Conservation (phyloP, 106 monocot genomes). For the Apostasia ramifera region DNA sequence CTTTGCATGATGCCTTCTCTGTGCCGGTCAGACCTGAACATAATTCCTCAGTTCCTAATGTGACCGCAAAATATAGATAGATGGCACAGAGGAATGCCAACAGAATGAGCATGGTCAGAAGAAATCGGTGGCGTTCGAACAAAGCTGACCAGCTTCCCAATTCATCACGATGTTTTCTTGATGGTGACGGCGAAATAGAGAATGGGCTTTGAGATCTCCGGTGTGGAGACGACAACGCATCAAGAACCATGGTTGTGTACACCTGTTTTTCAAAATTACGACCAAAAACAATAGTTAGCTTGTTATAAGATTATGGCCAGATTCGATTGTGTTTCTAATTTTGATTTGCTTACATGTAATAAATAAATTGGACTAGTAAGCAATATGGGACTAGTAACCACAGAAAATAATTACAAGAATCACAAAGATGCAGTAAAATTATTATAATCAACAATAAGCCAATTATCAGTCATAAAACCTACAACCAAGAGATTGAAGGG, state of each 20-base stretch:
- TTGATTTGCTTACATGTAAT: too few species aligned
- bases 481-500: too few species aligned
- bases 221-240: slow-evolving; percentile 64
- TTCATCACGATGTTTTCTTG: slow-evolving; percentile 51
- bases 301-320: neutral
- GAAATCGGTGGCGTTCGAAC: slow-evolving; percentile 71
- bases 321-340: too few species aligned
- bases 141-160: slow-evolving; percentile 53
- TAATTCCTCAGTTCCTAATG: slow-evolving; percentile 34
- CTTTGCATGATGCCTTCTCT: slow-evolving; percentile 52
- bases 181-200: slow-evolving; percentile 20
- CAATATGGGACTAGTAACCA: too few species aligned
- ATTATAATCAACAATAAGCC: too few species aligned
- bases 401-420: too few species aligned
- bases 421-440: too few species aligned
- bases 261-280: neutral
- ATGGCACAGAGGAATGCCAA: slow-evolving; percentile 73
- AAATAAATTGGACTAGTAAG: too few species aligned
- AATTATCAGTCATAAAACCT: too few species aligned
- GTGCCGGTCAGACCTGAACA: slow-evolving; percentile 55
- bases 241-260: slow-evolving; percentile 38
- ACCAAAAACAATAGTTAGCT: neutral
- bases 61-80: slow-evolving; percentile 89
- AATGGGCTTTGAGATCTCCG: slow-evolving; percentile 51
- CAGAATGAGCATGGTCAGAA: slow-evolving; percentile 59